Conservation (phyloP, 1,284 basidiomycete species). For the Lignosus rhinocerotis region DNA sequence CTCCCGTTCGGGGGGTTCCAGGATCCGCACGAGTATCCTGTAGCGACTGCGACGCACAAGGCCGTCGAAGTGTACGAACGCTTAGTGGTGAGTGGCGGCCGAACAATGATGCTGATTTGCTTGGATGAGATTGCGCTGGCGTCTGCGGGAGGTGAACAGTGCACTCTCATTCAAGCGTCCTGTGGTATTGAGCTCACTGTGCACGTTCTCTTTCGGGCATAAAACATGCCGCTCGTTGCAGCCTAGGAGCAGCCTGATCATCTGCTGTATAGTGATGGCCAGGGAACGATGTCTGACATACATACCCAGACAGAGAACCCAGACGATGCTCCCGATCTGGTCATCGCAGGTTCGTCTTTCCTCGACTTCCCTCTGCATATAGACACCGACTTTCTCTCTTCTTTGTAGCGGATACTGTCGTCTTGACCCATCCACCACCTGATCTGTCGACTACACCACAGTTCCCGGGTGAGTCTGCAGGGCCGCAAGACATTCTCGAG, state of each 20-base stretch:
- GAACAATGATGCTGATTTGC: too few species aligned
- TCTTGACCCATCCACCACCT: slow-evolving; percentile 76
- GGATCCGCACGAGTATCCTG: slow-evolving; percentile 89
- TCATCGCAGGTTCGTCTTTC: slow-evolving; percentile 74
- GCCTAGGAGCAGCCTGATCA: too few species aligned
- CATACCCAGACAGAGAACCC: slow-evolving; percentile 57
- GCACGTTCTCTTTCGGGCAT: too few species aligned
- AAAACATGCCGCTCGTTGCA: too few species aligned
- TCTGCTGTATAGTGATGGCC: too few species aligned
- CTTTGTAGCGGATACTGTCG: slow-evolving; percentile 85
- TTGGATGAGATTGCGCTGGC: too few species aligned
- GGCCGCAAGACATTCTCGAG: slow-evolving; percentile 78
- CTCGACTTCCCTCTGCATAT: neutral
- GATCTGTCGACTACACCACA: slow-evolving; percentile 49
- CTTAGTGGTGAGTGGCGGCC: slow-evolving; percentile 60
- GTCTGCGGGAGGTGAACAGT: too few species aligned
- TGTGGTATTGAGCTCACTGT: too few species aligned
- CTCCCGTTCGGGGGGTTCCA: slow-evolving; percentile 71
- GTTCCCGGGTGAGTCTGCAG: slow-evolving; percentile 46
- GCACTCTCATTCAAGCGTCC: too few species aligned
- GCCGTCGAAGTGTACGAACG: slow-evolving; percentile 92
- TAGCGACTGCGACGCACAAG: slow-evolving; percentile 91
- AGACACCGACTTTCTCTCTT: neutral
- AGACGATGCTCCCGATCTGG: slow-evolving; percentile 88
- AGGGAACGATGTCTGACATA: neutral